Percentiles rank a stretch among this genome's conserved stretches.
These are phyloP conservation scores for Dioszegia aurantiaca DNA, from an alignment of 768 basidiomycete genomes.

Conservation along the genomic window DNA sequence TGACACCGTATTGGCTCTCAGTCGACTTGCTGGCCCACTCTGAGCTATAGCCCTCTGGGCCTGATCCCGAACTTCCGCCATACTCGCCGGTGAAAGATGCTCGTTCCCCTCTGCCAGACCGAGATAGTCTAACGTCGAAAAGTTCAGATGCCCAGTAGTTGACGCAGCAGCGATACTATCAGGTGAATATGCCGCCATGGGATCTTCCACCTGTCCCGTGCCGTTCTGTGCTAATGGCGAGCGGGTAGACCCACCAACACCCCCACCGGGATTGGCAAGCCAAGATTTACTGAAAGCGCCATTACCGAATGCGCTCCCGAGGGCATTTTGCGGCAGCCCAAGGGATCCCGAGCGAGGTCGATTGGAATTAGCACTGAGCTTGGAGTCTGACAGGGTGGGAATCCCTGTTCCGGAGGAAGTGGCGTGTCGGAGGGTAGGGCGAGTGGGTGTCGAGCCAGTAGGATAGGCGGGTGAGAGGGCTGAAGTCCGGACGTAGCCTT, in stretches of 20 bases:
- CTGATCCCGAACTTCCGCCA: slow-evolving; percentile 82
- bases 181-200: slow-evolving; percentile 62
- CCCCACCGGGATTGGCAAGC: slow-evolving; percentile 57
- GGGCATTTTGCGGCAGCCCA: slow-evolving; percentile 70
- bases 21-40: slow-evolving; percentile 69
- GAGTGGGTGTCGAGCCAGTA: slow-evolving; percentile 22
- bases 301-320: slow-evolving; percentile 80
- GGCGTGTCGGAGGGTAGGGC: slow-evolving; percentile 46
- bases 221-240: slow-evolving; percentile 30
- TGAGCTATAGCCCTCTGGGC: slow-evolving; percentile 86
- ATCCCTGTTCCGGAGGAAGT: slow-evolving; percentile 42
- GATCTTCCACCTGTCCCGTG: slow-evolving; percentile 60
- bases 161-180: slow-evolving; percentile 36
- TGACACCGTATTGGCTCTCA: slow-evolving; percentile 87
- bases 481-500: slow-evolving; percentile 55
- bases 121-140: slow-evolving; percentile 93
- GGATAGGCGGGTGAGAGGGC: slow-evolving; percentile 54
- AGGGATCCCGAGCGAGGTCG: slow-evolving; percentile 89
- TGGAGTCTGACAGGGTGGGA: slow-evolving; percentile 9
- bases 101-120: slow-evolving; percentile 71
- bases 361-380: slow-evolving; percentile 52
- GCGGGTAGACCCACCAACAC: slow-evolving; percentile 59
- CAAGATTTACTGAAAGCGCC: slow-evolving; percentile 82
- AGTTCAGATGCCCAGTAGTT: slow-evolving; percentile 71
- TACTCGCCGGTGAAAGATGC: slow-evolving; percentile 64